Evolutionary conservation across 768 basidiomycete species (phyloP).

Genomic region (Brasilioporus rufonigricans): DNA sequence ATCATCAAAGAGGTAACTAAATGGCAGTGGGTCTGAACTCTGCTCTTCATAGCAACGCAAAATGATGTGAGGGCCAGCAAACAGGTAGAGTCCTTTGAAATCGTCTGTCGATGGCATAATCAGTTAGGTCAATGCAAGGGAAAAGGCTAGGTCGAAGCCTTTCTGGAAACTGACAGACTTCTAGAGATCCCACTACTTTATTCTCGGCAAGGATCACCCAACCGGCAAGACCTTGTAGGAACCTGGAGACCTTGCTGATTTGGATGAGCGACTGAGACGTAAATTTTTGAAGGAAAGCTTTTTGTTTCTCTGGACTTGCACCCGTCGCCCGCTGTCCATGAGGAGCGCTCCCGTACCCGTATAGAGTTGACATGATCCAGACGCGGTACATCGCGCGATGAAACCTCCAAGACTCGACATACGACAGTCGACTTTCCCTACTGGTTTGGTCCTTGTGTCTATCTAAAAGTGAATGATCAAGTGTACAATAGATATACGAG

Average conservation of each 20-base stretch:
- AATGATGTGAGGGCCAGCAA: neutral
- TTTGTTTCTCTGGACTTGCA: neutral
- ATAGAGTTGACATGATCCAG: neutral
- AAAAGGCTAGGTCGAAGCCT: no score
- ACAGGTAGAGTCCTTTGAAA: neutral
- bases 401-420: neutral
- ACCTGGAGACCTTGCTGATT: neutral
- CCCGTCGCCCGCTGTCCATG: neutral
- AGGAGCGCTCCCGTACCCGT: neutral
- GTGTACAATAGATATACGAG: no score
- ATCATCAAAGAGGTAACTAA: neutral
- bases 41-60: neutral
- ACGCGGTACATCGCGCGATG: neutral
- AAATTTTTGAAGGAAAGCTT: neutral
- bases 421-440: neutral
- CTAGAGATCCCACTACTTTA: neutral
- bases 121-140: neutral
- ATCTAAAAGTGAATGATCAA: neutral
- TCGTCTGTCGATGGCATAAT: neutral
- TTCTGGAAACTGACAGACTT: neutral
- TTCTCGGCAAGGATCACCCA: neutral
- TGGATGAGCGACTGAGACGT: neutral
- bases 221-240: neutral
- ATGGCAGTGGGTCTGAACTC: neutral
- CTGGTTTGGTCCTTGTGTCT: neutral